Evolutionary conservation across 2,329 filamentous ascomycete genomes (phyloP).

Genomic region (Cytospora piceicola): DNA sequence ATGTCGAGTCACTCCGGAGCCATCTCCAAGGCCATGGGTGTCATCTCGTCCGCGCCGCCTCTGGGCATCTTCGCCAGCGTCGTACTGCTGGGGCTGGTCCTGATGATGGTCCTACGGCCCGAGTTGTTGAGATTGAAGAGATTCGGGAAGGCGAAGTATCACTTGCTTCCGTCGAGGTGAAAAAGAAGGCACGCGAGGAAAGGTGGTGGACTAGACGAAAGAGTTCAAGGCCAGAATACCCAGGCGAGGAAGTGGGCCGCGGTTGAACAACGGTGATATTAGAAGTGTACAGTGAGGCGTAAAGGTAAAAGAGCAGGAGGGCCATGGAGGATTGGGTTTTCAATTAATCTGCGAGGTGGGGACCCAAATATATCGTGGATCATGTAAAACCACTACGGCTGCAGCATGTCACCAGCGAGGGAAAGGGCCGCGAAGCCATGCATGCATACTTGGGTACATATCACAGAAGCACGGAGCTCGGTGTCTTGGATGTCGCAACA

Average conservation of each 20-base stretch:
- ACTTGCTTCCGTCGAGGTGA: constrained; percentile 16
- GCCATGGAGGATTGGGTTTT: too few relatives aligned
- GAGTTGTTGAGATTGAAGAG: constrained; percentile 20
- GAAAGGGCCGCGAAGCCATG: neutral
- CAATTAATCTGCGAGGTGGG: too few relatives aligned
- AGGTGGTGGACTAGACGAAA: neutral
- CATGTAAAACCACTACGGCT: too few relatives aligned
- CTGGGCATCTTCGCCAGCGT: constrained; percentile 11
- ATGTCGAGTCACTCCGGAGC: neutral
- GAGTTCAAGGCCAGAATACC: neutral
- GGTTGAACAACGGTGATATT: too few relatives aligned
- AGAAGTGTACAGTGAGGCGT: too few relatives aligned
- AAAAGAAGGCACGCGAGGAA: neutral
- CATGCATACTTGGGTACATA: neutral
- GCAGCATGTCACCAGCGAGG: too few relatives aligned
- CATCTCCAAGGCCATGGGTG: neutral
- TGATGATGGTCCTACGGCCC: constrained; percentile 10
- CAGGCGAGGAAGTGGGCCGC: neutral
- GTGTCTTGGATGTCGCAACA: neutral
- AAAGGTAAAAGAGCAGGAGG: too few relatives aligned
- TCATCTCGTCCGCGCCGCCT: neutral
- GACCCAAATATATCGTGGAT: too few relatives aligned
- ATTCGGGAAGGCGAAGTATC: constrained; percentile 10
- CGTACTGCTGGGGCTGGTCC: constrained; percentile 8
- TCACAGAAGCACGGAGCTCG: too few relatives aligned